Evolutionary conservation across 2,329 filamentous ascomycete genomes (phyloP).

Genomic region (Fusarium fujikuroi): DNA sequence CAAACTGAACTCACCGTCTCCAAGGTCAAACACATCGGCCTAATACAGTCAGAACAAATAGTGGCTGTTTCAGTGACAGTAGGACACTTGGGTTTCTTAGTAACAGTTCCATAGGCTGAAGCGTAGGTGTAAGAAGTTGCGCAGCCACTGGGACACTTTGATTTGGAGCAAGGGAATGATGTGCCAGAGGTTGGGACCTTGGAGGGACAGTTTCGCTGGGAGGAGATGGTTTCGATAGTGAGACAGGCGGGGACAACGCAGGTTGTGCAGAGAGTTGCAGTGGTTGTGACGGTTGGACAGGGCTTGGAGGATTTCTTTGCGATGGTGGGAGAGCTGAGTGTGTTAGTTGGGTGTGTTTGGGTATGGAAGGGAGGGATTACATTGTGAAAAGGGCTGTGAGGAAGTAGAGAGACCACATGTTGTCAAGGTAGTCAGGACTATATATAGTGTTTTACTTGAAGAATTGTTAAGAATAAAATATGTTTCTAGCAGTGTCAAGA

Average conservation of each 20-base stretch:
- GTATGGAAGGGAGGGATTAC: not conserved
- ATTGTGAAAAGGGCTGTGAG: constrained; percentile 11
- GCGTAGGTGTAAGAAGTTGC: constrained; percentile 40
- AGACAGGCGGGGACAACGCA: constrained; percentile 49
- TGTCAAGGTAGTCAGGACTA: not conserved
- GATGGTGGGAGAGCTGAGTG: constrained; percentile 1
- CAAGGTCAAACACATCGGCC: constrained; percentile 46
- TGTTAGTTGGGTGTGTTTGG: constrained; percentile 2
- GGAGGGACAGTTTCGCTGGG: constrained; percentile 45
- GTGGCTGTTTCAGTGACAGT: constrained; percentile 48
- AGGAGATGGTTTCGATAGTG: constrained; percentile 46
- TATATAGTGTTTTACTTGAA: not conserved
- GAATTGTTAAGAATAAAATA: too few relatives aligned
- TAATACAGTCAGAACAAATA: constrained; percentile 50
- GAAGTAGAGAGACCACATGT: constrained; percentile 20
- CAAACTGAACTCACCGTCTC: constrained; percentile 48
- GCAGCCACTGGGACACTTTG: constrained; percentile 40
- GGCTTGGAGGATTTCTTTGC: constrained; percentile 13
- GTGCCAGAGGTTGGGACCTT: constrained; percentile 43
- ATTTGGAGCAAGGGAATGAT: constrained; percentile 38
- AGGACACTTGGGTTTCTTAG: constrained; percentile 43
- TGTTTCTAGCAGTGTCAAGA: not conserved
- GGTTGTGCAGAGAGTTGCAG: constrained; percentile 47
- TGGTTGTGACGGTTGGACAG: constrained; percentile 51
- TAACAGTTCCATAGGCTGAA: constrained; percentile 27